phyloP scores from a whole-genome alignment of 495 filamentous ascomycete genomes.

The Trichoderma gamsii region DNA sequence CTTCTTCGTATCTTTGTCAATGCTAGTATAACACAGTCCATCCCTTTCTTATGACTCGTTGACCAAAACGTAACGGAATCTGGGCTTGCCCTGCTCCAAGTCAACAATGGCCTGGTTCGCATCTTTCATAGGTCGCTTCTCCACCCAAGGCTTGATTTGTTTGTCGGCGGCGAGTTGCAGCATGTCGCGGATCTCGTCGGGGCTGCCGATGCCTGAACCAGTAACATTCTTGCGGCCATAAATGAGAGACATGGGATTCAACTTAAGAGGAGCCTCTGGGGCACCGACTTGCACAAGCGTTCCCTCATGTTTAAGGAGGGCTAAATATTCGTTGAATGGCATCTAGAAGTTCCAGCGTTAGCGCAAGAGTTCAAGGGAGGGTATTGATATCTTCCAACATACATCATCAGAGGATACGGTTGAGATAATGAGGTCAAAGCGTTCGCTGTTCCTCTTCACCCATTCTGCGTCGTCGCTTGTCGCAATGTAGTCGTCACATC shows the following conservation, averaged over 20 bases:
- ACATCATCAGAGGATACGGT: slow-evolving; percentile 60
- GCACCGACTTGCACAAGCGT: slow-evolving; percentile 77
- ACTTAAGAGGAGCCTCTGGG: slow-evolving; percentile 28
- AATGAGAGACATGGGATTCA: slow-evolving; percentile 43
- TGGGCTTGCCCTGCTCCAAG: slow-evolving; percentile 61
- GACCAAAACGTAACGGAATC: slow-evolving; percentile 69
- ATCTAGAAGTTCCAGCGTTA: slow-evolving; percentile 38
- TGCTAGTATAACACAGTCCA: neutral
- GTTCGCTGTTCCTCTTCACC: slow-evolving; percentile 54
- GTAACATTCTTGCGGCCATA: slow-evolving; percentile 63
- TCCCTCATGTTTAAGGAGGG: slow-evolving; percentile 61
- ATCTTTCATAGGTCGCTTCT: slow-evolving; percentile 63
- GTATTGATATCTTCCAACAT: neutral
- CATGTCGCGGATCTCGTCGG: slow-evolving; percentile 74
- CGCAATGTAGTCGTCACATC: slow-evolving; percentile 69
- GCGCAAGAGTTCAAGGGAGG: neutral
- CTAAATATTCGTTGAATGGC: slow-evolving; percentile 66
- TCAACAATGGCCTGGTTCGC: slow-evolving; percentile 64
- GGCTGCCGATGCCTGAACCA: slow-evolving; percentile 68
- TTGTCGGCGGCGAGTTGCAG: slow-evolving; percentile 69
- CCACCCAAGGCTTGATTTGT: slow-evolving; percentile 66
- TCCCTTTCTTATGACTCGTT: slow-evolving; percentile 41
- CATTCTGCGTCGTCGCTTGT: slow-evolving; percentile 72
- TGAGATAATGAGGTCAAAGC: slow-evolving; percentile 70
- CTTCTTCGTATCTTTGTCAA: no score